A percentile compares a stretch with the other conserved stretches of the same genome.
Conservation (phyloP, 2,329 filamentous ascomycete species). For the Colletotrichum neosansevieriae region DNA sequence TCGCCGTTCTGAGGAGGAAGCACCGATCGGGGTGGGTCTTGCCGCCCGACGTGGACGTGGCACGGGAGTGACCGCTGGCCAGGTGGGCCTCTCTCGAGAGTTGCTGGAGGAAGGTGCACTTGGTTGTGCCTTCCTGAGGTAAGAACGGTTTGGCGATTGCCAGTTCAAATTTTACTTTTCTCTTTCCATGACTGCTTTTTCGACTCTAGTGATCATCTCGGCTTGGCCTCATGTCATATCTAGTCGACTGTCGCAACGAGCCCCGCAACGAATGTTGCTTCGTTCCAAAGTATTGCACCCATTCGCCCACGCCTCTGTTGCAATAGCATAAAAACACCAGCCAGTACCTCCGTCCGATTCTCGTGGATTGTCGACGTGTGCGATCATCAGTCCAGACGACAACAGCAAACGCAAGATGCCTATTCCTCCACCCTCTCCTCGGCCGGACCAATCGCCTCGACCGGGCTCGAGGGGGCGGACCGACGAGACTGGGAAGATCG, state of each 20-base stretch:
- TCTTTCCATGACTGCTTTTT: not conserved
- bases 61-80: too few species aligned
- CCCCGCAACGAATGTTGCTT: too few species aligned
- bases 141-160: not conserved
- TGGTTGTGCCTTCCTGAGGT: not conserved
- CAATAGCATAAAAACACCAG: too few species aligned
- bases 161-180: not conserved
- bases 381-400: too few species aligned
- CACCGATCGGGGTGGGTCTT: not conserved
- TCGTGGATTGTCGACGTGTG: too few species aligned
- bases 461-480: not conserved
- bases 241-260: too few species aligned
- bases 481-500: not conserved
- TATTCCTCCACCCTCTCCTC: not conserved
- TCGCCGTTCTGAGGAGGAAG: constrained; percentile 3
- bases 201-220: not conserved
- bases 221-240: too few species aligned
- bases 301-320: too few species aligned
- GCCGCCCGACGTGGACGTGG: too few species aligned
- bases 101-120: constrained; percentile 1
- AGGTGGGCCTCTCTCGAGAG: fast-evolving
- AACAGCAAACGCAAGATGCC: not conserved
- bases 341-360: too few species aligned
- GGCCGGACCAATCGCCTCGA: not conserved
- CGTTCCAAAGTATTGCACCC: too few species aligned